Conservation (phyloP, 805 yeast species). For the Diddensiella caesifluorescens region DNA sequence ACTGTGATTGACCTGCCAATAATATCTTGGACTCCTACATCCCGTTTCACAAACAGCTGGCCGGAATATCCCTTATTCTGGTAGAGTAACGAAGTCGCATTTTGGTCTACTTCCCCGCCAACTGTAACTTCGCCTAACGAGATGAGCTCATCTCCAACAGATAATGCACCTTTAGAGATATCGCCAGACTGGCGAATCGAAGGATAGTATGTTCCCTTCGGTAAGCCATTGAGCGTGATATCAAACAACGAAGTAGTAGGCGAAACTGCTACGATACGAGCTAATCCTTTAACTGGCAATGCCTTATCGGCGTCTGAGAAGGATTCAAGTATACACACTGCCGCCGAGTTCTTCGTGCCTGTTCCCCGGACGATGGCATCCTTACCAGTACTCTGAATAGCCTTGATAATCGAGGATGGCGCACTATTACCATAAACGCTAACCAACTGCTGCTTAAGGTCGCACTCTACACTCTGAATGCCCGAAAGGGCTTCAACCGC, state of each 20-base stretch:
- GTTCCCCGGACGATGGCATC: conserved; percentile 93
- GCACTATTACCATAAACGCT: conserved; percentile 64
- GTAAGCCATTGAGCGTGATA: conserved; percentile 68
- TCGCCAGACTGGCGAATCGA: conserved; percentile 68
- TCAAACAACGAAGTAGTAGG: conserved; percentile 59
- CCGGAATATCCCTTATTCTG: conserved; percentile 21
- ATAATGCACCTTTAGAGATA: conserved; percentile 46
- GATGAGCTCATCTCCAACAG: conserved; percentile 30
- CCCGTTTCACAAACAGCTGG: conserved; percentile 41
- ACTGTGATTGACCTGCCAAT: conserved; percentile 59
- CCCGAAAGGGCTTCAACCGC: conserved; percentile 50
- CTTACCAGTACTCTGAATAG: conserved; percentile 68
- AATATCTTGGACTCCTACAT: conserved; percentile 48
- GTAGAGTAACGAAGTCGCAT: conserved; percentile 4
- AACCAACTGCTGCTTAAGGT: conserved; percentile 56
- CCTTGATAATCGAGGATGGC: conserved; percentile 66
- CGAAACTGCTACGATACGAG: conserved; percentile 69
- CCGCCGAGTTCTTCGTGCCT: conserved; percentile 81
- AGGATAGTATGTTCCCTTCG: conserved; percentile 62
- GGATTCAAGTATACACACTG: conserved; percentile 82
- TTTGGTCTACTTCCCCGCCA: conserved; percentile 8
- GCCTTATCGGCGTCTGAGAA: conserved; percentile 44
- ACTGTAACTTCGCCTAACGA: conserved; percentile 33
- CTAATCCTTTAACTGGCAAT: conserved; percentile 77
- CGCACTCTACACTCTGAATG: conserved; percentile 48